These are phyloP conservation scores for Hymenoscyphus repandus DNA, from an alignment of 2,329 filamentous ascomycete species.

Conservation along the genomic window DNA sequence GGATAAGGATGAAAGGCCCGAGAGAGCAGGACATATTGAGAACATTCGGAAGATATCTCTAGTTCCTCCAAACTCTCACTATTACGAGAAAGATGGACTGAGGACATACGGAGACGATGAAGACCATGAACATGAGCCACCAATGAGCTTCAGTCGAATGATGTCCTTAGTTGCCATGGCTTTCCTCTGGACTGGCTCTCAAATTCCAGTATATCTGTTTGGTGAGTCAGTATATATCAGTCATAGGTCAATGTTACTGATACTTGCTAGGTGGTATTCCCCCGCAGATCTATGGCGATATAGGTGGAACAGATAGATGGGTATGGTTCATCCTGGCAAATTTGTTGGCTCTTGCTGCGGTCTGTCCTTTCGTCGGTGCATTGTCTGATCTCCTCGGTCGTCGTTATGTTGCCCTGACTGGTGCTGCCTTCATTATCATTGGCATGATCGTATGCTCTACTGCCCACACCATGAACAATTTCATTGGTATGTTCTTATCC, in stretches of 20 bases:
- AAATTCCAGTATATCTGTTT: constrained; percentile 51
- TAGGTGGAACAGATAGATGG: constrained; percentile 45
- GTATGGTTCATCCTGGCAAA: constrained; percentile 39
- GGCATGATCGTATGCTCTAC: constrained; percentile 56
- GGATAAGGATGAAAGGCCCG: constrained; percentile 14
- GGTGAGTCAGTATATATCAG: constrained; percentile 28
- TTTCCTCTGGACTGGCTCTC: constrained; percentile 56
- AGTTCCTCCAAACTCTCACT: constrained; percentile 21
- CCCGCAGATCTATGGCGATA: constrained; percentile 51
- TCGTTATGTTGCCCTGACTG: constrained; percentile 51
- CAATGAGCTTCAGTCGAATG: constrained; percentile 52
- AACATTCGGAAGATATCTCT: constrained; percentile 19
- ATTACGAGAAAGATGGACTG: constrained; percentile 30
- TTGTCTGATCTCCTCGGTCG: constrained; percentile 60
- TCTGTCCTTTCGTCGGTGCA: constrained; percentile 61
- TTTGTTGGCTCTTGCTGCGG: constrained; percentile 49
- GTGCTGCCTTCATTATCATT: constrained; percentile 47
- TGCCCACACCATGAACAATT: constrained; percentile 52
- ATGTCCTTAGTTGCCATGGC: constrained; percentile 53
- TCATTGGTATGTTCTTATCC: constrained; percentile 46
- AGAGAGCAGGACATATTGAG: constrained; percentile 16
- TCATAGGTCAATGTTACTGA: background rate
- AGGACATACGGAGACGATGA: constrained; percentile 42
- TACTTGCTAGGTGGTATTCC: constrained; percentile 36
- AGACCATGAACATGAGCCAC: constrained; percentile 41